phyloP scores from a whole-genome alignment of 164 flowering plant genomes.

The Vitis cinerea region DNA sequence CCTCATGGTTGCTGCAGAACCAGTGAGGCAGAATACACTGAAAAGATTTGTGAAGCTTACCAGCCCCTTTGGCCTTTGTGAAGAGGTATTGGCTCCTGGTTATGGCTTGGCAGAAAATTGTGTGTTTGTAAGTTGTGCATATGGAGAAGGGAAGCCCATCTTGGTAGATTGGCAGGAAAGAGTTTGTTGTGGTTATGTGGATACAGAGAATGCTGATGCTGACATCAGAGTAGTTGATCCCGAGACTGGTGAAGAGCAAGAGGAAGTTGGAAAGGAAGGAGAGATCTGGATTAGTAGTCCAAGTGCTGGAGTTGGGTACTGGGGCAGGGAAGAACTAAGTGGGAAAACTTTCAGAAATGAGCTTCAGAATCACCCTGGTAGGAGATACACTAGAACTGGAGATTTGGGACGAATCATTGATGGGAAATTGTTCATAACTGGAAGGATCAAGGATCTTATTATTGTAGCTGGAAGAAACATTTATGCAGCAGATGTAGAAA shows the following conservation, averaged over 20 bases:
- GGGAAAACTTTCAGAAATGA: conserved; percentile 52
- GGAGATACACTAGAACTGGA: conserved; percentile 60
- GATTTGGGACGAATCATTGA: conserved; percentile 70
- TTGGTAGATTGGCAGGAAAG: conserved; percentile 80
- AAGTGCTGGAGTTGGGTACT: conserved; percentile 80
- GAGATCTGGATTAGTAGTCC: conserved; percentile 88
- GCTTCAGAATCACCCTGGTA: conserved; percentile 41
- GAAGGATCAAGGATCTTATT: conserved; percentile 81
- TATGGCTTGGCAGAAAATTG: conserved; percentile 88
- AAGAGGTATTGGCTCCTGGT: conserved; percentile 78
- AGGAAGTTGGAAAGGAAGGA: conserved; percentile 68
- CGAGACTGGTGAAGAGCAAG: conserved; percentile 50
- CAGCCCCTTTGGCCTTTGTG: conserved; percentile 49
- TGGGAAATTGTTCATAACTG: conserved; percentile 70
- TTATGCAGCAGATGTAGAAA: conserved; percentile 77
- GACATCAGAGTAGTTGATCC: conserved; percentile 71
- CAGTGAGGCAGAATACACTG: conserved; percentile 72
- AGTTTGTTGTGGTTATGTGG: conserved; percentile 71
- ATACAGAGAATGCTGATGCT: conserved; percentile 42
- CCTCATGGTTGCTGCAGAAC: conserved; percentile 87
- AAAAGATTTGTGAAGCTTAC: conserved; percentile 65
- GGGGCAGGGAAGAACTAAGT: conserved; percentile 67
- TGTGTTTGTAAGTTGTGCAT: conserved; percentile 79
- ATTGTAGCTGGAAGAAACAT: conserved; percentile 79
- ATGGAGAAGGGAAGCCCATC: conserved; percentile 64